Evolutionary conservation across 2,329 filamentous ascomycete species (phyloP).

Genomic region (Trichophyton simii): DNA sequence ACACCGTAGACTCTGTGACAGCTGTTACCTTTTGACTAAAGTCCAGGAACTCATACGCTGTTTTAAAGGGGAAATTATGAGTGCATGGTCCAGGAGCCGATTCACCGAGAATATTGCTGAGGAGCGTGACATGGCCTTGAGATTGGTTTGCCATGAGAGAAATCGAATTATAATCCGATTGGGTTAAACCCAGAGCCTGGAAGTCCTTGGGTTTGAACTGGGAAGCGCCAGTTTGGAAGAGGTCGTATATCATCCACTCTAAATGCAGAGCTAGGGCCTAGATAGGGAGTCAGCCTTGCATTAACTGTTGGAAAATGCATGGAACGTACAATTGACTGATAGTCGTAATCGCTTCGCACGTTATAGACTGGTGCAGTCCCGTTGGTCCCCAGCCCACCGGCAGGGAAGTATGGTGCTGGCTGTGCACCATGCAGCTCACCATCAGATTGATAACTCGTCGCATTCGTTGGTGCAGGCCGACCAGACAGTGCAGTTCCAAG

Average conservation of each 20-base stretch:
- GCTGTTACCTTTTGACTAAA: constrained; percentile 78
- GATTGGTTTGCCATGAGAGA: constrained; percentile 69
- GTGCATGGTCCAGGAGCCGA: constrained; percentile 60
- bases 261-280: constrained; percentile 59
- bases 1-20: constrained; percentile 66
- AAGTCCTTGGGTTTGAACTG: constrained; percentile 60
- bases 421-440: constrained; percentile 53
- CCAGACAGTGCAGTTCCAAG: constrained; percentile 47
- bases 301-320: background rate
- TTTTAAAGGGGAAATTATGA: constrained; percentile 69
- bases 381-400: constrained; percentile 64
- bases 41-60: constrained; percentile 64
- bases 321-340: constrained; percentile 51
- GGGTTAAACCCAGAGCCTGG: constrained; percentile 50
- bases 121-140: constrained; percentile 60
- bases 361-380: constrained; percentile 64
- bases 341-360: constrained; percentile 71
- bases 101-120: constrained; percentile 64
- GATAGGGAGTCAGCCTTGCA: background rate
- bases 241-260: constrained; percentile 73
- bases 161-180: constrained; percentile 58
- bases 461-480: constrained; percentile 46
- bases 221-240: constrained; percentile 64
- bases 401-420: constrained; percentile 60
- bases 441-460: constrained; percentile 58